Evolutionary conservation across 495 filamentous ascomycete genomes (phyloP).

Genomic region (Durotheca rogersii): DNA sequence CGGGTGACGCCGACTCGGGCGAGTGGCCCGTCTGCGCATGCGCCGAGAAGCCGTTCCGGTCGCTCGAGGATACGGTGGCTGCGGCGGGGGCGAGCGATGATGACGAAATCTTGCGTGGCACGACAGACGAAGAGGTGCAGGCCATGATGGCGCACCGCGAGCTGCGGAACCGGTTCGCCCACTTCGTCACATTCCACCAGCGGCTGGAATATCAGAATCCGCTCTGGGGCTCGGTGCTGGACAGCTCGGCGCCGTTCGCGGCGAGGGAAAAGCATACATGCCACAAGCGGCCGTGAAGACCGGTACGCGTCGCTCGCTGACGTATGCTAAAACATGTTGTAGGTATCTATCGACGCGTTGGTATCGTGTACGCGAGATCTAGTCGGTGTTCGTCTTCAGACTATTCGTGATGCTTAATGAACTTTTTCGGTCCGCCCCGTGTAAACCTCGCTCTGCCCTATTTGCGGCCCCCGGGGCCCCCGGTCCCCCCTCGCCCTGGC

Average conservation of each 20-base stretch:
- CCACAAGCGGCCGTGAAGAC: neutral
- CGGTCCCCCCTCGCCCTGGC: too few relatives aligned
- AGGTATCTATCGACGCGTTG: too few relatives aligned
- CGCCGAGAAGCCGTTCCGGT: constrained; percentile 39
- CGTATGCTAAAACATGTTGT: too few relatives aligned
- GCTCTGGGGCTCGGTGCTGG: neutral
- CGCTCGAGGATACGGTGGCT: constrained; percentile 12
- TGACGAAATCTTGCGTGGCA: constrained; percentile 1
- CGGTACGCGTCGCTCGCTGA: too few relatives aligned
- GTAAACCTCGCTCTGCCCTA: too few relatives aligned
- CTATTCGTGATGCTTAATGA: too few relatives aligned
- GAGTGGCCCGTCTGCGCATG: constrained; percentile 44
- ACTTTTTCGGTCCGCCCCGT: too few relatives aligned
- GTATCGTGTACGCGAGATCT: too few relatives aligned
- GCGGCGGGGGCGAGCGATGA: too few relatives aligned
- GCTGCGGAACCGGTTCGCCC: constrained; percentile 7
- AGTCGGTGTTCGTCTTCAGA: too few relatives aligned
- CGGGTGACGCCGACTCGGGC: constrained; percentile 17
- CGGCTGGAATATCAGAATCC: constrained; percentile 9
- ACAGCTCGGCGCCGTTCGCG: neutral
- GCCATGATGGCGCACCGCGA: constrained; percentile 7
- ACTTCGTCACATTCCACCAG: constrained; percentile 1
- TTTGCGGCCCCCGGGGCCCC: too few relatives aligned
- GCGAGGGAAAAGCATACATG: constrained; percentile 1
- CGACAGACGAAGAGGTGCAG: constrained; percentile 12